Evolutionary conservation across 495 filamentous ascomycete species (phyloP), one percentile per base, ranked within the genome.

Genomic region (Trichoderma virens): DNA sequence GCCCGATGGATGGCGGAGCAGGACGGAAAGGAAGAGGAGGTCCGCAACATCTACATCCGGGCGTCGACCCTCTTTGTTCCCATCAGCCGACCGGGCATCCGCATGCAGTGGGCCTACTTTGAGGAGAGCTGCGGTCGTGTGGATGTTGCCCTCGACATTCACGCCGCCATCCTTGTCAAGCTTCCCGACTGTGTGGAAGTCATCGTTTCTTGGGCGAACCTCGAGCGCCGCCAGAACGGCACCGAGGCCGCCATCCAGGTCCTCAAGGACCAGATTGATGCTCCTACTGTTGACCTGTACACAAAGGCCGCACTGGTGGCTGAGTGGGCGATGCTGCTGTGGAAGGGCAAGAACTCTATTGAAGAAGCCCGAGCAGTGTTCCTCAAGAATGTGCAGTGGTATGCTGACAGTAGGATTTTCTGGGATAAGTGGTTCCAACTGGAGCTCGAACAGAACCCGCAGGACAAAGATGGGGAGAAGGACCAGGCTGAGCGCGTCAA

Each of bases 1-100:
- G 92, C 90, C n/a, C 82, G 95, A 18, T 99, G 94, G 94, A 97
- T 99, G 92, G 81, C 81, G 67, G 87, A 86, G 3, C 91, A 97
- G 70, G 69, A 82, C 0, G 84, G 80, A 59, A 96, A 96, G 72
- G 86, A 91, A 64, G 91, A 97, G 70, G 95, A 99, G 71, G 90
- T 94, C 2, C 88, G 95, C 28, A 91, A 89, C 72, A 92, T 99
- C 68, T 98, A 97, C 68, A 89, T 94, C 73, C 87, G 92, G 62
- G 95, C 93, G 13, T 85, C 86, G 66, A 90, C 82, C 64, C 72
- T 96, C 3, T 98, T 87, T 72, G 90, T 92, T 0, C 92, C 94
- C 13, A 92, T 99, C 68, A 88, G 84, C 67, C 73, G 88, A 68
- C 90, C 92, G 2, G 85, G 85, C 3, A 85, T 95, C 62, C 88